Percentiles rank a stretch among this genome's conserved stretches.
Evolutionary conservation across 1,284 basidiomycete genomes (phyloP).

Genomic region (Ganoderma sinense): DNA sequence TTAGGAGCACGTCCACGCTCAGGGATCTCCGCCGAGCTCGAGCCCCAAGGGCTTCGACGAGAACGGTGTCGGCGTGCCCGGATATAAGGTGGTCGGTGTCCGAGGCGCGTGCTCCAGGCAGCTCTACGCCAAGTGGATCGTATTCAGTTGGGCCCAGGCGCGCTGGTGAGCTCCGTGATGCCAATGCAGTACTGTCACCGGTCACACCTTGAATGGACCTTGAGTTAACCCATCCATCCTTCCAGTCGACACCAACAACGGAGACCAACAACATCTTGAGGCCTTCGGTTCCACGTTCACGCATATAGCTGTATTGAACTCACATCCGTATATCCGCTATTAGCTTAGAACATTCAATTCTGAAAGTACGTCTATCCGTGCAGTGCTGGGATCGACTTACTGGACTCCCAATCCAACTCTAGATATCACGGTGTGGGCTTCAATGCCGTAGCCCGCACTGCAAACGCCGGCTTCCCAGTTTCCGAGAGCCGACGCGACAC

Average conservation of each 20-base stretch:
- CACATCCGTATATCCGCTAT: neutral
- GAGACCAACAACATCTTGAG: too few relatives aligned
- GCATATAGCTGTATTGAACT: neutral
- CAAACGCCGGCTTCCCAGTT: neutral
- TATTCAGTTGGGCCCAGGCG: neutral
- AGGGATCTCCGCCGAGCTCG: slow-evolving; percentile 2
- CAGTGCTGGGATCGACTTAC: neutral
- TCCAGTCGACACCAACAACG: neutral
- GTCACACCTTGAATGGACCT: neutral
- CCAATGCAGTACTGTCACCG: neutral
- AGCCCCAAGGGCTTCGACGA: neutral
- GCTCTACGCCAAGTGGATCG: neutral
- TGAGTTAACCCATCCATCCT: neutral
- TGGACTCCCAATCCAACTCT: neutral
- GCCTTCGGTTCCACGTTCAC: neutral
- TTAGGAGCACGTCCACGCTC: neutral
- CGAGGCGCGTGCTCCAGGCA: neutral
- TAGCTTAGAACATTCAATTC: neutral
- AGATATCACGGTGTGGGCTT: neutral
- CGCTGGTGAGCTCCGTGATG: neutral
- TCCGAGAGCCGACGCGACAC: neutral
- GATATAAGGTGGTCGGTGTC: neutral
- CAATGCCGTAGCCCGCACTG: neutral
- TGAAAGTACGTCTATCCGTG: neutral
- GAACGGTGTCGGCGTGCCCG: neutral